phyloP scores from a whole-genome alignment of 768 basidiomycete genomes.

The Lactarius evosmus region DNA sequence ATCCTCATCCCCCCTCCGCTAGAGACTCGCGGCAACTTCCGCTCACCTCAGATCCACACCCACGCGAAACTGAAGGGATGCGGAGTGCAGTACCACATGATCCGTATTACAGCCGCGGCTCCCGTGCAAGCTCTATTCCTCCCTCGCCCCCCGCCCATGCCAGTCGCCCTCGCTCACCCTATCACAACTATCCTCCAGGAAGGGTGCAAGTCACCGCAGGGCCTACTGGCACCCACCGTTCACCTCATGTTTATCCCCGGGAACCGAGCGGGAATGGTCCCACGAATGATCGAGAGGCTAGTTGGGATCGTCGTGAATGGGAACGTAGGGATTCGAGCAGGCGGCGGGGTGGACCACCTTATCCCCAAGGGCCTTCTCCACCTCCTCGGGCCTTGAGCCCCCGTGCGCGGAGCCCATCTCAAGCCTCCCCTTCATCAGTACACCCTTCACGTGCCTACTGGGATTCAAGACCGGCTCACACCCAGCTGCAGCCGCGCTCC shows the following conservation, averaged over 20 bases:
- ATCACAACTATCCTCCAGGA: conserved; percentile 47
- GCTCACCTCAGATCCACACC: conserved; percentile 61
- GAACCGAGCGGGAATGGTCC: conserved; percentile 46
- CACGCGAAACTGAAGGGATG: conserved; percentile 50
- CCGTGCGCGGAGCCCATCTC: conserved; percentile 33
- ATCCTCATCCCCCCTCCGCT: conserved; percentile 35
- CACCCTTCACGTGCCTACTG: conserved; percentile 53
- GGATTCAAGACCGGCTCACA: conserved; percentile 50
- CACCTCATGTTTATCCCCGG: conserved; percentile 56
- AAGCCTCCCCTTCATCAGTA: conserved; percentile 57
- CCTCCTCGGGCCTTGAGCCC: conserved; percentile 46
- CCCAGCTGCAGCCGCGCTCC: conserved; percentile 33
- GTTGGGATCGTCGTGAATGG: conserved; percentile 68
- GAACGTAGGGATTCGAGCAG: conserved; percentile 37
- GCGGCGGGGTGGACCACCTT: conserved; percentile 33
- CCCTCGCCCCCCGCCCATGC: conserved; percentile 53
- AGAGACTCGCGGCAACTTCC: conserved; percentile 56
- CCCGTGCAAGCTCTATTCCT: conserved; percentile 55
- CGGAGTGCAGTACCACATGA: conserved; percentile 53
- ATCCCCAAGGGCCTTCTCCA: conserved; percentile 32
- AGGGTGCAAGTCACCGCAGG: conserved; percentile 53
- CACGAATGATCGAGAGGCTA: conserved; percentile 48
- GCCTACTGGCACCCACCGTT: conserved; percentile 51
- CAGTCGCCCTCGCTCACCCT: conserved; percentile 50
- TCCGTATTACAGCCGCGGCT: conserved; percentile 50